Evolutionary conservation across 257 asterid species (phyloP), one percentile per base, ranked within the genome.

Genomic region (Nicotiana paniculata): DNA sequence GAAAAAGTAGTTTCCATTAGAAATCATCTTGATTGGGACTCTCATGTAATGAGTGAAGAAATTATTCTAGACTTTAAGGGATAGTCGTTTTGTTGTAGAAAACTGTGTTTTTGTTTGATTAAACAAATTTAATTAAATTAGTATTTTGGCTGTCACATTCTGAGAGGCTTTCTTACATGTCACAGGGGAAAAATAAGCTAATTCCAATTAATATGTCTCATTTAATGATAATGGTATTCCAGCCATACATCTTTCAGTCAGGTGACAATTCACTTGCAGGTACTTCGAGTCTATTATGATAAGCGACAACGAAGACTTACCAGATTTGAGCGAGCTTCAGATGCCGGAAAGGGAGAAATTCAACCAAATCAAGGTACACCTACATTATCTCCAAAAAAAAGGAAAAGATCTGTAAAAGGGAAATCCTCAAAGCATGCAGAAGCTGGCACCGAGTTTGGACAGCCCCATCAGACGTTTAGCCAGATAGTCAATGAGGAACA

Each of bases 261-360:
- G 77, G 62, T 37, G 35, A 43, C 17, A 18, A 24, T 59, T 81
- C 37, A 37, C 83, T 79, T 88, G 89, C 95, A 96, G 99, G 97
- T 96, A 62, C 96, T 94, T 82, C 97, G 92, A 77, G 86, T 93
- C 81, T 87, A 90, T 92, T 82, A 91, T 83, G 95, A 90, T 87
- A 90, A 88, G 89, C 89, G 93, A 83, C 93, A 83, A 82, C 90
- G 80, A 70, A 85, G 85, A 75, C 84, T 74, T 62, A 67, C 92
- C 76, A 90, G 93, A 86, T 48, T 82, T 80, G 87, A 82, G 77
- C 85, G 91, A 79, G 90, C 76, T 89, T 83, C 86, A 67, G 86
- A 83, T 81, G 81, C 92, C 9, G 87, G 85, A 82, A 81, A 81
- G 43, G 82, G 84, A 21, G 88, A 85, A 75, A 75, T 77, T 83